Base-by-base conservation (phyloP, 495 filamentous ascomycete genomes). In the Pyrenopolyporus hunteri region DNA sequence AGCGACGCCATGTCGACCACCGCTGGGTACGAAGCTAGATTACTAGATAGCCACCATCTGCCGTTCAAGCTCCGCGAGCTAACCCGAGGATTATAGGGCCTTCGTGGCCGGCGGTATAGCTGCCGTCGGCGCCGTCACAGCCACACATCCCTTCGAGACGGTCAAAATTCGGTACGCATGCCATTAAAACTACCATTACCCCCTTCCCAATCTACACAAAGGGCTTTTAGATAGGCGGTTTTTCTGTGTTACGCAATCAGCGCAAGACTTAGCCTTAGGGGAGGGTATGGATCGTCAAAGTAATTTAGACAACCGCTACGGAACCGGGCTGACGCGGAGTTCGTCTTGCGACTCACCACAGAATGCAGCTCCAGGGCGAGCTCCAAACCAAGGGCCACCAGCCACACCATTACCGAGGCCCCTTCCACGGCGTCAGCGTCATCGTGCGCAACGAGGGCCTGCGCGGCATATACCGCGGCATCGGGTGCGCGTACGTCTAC, bases 91-190 rank as follows among this genome's bases (percentile, higher is more conserved):
- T 16, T 47, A 29, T 51, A 83, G 84, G 51, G 81, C 83, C 39
- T 99, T 99, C 81, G 82, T 98, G 63, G 92, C 94, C 20, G 94
- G 94, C 72, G 94, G 94, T 59, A 89, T 98, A 70, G 94, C 94
- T 64, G 94, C 95, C 48, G 97, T 92, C 76, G 94, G 94, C 63
- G 94, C 94, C 48, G 95, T 99, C 46, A 98, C 94, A 3, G 93
- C 95, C 40, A 99, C 94, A 32, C 94, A 99, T 74, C 91, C 92
- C 57, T 97, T 98, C 79, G 94, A 99, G 77, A 98, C 94, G 5
- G 92, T 98, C 55, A 99, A 99, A 85, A 99, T 98, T 72, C 90
- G 93, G 89, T 93, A 68, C 55, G 64, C 55, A 62, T 51, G 6
- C 57, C 36, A 22, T 53, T 45, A 14, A n/a, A n/a, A n/a, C n/a